These are phyloP conservation scores for Santalum album DNA, from an alignment of 164 flowering plant genomes.

Conservation along the genomic window DNA sequence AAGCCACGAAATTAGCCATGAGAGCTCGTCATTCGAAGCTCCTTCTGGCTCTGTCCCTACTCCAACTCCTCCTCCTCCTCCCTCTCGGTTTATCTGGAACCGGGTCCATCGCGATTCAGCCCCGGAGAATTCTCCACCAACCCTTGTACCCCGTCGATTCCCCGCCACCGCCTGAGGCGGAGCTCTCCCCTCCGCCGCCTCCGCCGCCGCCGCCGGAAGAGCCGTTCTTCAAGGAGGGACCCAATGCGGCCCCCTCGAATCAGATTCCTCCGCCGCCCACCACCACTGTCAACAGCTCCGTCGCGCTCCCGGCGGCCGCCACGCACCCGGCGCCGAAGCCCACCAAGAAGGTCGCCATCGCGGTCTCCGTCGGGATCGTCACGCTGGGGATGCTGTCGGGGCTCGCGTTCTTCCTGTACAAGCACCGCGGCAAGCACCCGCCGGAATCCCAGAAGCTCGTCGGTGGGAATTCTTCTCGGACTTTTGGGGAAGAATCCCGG, in stretches of 20 bases:
- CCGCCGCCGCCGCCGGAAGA: background rate
- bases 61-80: background rate
- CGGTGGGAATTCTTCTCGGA: slow-evolving; percentile 19
- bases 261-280: background rate
- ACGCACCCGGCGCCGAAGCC: slow-evolving; percentile 39
- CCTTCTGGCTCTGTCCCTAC: background rate
- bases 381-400: slow-evolving; percentile 72
- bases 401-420: slow-evolving; percentile 59
- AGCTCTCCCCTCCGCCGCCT: slow-evolving; percentile 3
- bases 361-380: slow-evolving; percentile 64
- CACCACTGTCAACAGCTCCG: background rate
- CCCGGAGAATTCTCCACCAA: slow-evolving; percentile 15
- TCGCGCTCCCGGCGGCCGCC: slow-evolving; percentile 7
- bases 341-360: slow-evolving; percentile 56
- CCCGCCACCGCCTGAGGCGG: slow-evolving; percentile 12
- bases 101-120: slow-evolving; percentile 1
- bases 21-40: background rate
- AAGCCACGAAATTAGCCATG: background rate
- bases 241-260: background rate
- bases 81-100: background rate
- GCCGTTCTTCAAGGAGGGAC: background rate
- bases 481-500: slow-evolving; percentile 26
- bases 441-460: slow-evolving; percentile 64
- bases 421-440: slow-evolving; percentile 39
- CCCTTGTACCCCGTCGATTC: slow-evolving; percentile 12